phyloP scores from a whole-genome alignment of 306 rosid genomes.

The Glycyrrhiza uralensis region DNA sequence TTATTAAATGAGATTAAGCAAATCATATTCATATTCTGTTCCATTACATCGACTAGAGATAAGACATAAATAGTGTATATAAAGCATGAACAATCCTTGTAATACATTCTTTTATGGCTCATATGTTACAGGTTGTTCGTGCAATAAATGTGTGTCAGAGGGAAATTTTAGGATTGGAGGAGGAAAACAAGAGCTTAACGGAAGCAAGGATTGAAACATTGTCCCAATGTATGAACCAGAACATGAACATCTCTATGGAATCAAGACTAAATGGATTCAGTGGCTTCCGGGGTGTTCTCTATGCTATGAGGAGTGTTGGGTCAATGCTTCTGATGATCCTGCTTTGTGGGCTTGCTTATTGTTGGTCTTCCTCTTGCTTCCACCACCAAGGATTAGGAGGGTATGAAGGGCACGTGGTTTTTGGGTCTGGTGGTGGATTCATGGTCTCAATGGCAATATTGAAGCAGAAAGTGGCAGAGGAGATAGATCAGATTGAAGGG shows the following conservation, averaged over 20 bases:
- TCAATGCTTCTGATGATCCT: slow-evolving; percentile 69
- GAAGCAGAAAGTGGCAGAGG: slow-evolving; percentile 60
- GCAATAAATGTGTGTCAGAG: slow-evolving; percentile 65
- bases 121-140: slow-evolving; percentile 60
- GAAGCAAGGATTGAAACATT: slow-evolving; percentile 65
- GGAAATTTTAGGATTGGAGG: slow-evolving; percentile 64
- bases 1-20: too few relatives aligned
- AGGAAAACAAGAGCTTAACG: slow-evolving; percentile 63
- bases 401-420: slow-evolving; percentile 32
- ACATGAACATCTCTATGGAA: slow-evolving; percentile 36
- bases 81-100: too few relatives aligned
- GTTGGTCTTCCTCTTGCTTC: slow-evolving; percentile 63
- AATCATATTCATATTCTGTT: too few relatives aligned
- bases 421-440: slow-evolving; percentile 59
- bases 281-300: slow-evolving; percentile 80
- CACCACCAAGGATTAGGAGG: slow-evolving; percentile 24
- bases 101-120: too few relatives aligned
- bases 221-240: slow-evolving; percentile 40
- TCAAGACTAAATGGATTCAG: slow-evolving; percentile 70
- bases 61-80: too few relatives aligned
- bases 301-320: slow-evolving; percentile 69
- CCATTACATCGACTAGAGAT: too few relatives aligned
- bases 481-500: slow-evolving; percentile 52
- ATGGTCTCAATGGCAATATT: slow-evolving; percentile 54
- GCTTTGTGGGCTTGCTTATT: slow-evolving; percentile 53